Evolutionary conservation across 2,329 filamentous ascomycete genomes (phyloP).

Genomic region (Arthrinium phaeospermum): DNA sequence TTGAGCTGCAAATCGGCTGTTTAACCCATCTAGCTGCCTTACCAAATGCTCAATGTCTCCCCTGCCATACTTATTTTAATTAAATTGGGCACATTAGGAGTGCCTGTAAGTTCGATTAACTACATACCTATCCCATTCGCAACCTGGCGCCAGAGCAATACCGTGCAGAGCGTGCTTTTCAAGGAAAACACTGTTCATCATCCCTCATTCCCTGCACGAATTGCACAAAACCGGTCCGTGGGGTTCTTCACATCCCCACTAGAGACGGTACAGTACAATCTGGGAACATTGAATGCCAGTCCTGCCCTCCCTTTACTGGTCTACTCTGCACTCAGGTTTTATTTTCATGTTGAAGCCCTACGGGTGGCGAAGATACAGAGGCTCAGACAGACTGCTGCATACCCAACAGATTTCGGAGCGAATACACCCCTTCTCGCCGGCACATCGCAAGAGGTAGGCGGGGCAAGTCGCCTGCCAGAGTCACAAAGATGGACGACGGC

Average conservation of each 20-base stretch:
- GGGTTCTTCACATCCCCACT: conserved; percentile 13
- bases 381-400: neutral
- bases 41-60: neutral
- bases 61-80: neutral
- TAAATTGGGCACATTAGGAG: neutral
- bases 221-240: conserved; percentile 13
- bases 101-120: neutral
- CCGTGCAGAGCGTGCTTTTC: neutral
- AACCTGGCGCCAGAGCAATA: neutral
- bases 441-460: conserved; percentile 1
- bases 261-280: neutral
- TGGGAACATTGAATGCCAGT: neutral
- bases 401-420: neutral
- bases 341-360: neutral
- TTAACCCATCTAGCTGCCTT: neutral
- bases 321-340: neutral
- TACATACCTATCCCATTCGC: neutral
- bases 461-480: conserved; percentile 11
- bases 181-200: neutral
- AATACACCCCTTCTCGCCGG: neutral
- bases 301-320: neutral
- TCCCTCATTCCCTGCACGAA: conserved; percentile 3
- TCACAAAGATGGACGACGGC: conserved; percentile 30
- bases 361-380: neutral
- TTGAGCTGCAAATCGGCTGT: conserved; percentile 7